Base-by-base conservation (phyloP, 106 monocot species). In the Iris macrosiphon region DNA sequence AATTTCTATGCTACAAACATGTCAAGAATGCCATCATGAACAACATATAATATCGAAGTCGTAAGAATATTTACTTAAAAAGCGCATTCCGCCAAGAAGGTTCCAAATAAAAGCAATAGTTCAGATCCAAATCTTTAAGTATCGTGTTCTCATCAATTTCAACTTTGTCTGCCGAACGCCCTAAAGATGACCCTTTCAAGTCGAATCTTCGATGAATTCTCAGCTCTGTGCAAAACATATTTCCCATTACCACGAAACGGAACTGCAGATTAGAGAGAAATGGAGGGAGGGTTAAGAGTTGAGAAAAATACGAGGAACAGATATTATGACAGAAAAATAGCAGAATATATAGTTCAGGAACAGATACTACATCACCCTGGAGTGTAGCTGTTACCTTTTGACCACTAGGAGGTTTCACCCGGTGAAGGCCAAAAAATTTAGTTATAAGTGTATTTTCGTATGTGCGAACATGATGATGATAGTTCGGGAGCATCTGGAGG, bases 171-270 rank as follows among this genome's bases (percentile, higher is more conserved):
- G 91, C 59, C 43, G 91, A 91, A 14, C 91, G 85, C 19, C 91
- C 91, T 26, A 85, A 41, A 6, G 75, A 82, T 24, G 91, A 91
- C 39, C 91, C 91, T 72, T 91, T 91, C 57, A 91, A 65, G 52
- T 91, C 91, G 57, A 85, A 91, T 61, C 91, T 77, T 64, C 91
- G 48, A 52, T 91, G 91, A 47, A 91, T 91, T 65, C 91, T 75
- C 52, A 91, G 52, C 65, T 85, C 91, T 13, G 91, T 91, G 69
- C 91, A 91, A 73, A 91, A 91, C 91, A 91, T 82, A 67, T 91
- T 91, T 40, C 91, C 91, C 91, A 91, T 91, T 42, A 91, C 91
- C 16, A 91, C 91, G 55, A 91, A 91, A 57, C 85, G 68, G 26
- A 90, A 90, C 90, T 90, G 85, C 80, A 80, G 47, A 44, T 57